Base-by-base conservation (phyloP, 352 stramenopile genomes). In the Phytophthora crassamura region DNA sequence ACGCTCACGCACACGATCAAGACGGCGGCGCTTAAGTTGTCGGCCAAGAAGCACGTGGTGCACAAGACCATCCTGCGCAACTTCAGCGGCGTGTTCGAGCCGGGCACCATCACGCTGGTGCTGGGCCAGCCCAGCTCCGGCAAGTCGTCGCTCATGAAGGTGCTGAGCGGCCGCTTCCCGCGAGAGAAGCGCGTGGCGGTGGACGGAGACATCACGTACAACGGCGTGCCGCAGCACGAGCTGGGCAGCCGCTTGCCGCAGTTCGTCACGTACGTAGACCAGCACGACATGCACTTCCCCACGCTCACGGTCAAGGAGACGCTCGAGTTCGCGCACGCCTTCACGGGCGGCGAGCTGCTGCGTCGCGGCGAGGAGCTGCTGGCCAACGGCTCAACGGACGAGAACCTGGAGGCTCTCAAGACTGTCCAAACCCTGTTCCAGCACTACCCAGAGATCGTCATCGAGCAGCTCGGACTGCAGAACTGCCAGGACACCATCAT, bases 271-370 rank as follows among this genome's bases (percentile, higher is more conserved):
- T 88, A 88, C 65, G 76, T 85, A 38, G 60, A 43, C 35, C 78
- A 89, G 50, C 62, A 38, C 0, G 78, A 88, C 55, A 75, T 78
- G 33, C 80, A 89, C 52, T 83, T 74, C 11, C 67, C 80, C 3
- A 79, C 56, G 8, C 58, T 88, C 11, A 85, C 79, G 0, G 79
- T 86, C 12, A 67, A 75, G 45, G 80, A 89, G 59, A 89, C 80
- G 25, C 64, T 88, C 2, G 48, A 77, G 46, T 89, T 85, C 51
- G 74, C 80, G 94, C 94, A 93, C 66, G 80, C 94, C 46, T 94
- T 87, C 59, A 74, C 45, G 8, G 69, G 66, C 14, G 59, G 64
- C 15, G 61, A 74, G 28, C 20, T 73, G 15, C 25, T 56, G 7
- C 59, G 61, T 46, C 57, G 51, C 9, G 35, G 58, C 15, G 33